These are phyloP conservation scores for apple (Malus domestica) DNA, from an alignment of 306 rosid species.

Conservation along the genomic window ASM211411v1 NC_041799.1:32366501-32367000, in stretches of 20 bases:
- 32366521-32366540: constrained; percentile 4
- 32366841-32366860: constrained; percentile 96
- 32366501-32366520: constrained; percentile 32
- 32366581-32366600: not conserved
- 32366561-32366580: not conserved
- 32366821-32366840: constrained; percentile 97
- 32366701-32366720: constrained; percentile 37
- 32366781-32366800: not conserved
- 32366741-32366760: not conserved
- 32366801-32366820: not conserved
- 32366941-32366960: constrained; percentile 13
- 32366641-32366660: constrained; percentile 88
- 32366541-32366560: not conserved
- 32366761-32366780: not conserved
- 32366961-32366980: not conserved
- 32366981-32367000: constrained; percentile 1
- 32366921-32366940: constrained; percentile 73
- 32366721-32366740: not conserved
- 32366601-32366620: constrained; percentile 53
- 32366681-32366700: constrained; percentile 81
- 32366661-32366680: constrained; percentile 73
- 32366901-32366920: constrained; percentile 94
- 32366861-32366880: constrained; percentile 96
- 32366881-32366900: constrained; percentile 89
- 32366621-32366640: constrained; percentile 86